Conservation (phyloP, 768 basidiomycete species). For the Amanita rubescens region DNA sequence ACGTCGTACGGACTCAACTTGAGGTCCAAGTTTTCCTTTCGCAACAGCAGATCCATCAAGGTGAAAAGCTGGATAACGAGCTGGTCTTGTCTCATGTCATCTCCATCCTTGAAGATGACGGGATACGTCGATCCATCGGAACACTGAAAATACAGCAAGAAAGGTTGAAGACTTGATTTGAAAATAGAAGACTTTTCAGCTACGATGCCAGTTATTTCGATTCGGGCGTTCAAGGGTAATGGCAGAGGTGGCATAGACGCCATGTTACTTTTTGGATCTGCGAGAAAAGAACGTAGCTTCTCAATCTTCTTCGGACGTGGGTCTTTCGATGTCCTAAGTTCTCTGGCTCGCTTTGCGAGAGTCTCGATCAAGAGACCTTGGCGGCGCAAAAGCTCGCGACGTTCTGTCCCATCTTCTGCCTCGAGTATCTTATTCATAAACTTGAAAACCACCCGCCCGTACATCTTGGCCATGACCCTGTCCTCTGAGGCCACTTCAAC, state of each 20-base stretch:
- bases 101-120: slow-evolving; percentile 97
- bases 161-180: slow-evolving; percentile 93
- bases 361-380: slow-evolving; percentile 88
- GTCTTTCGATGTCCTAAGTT: slow-evolving; percentile 86
- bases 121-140: slow-evolving; percentile 82
- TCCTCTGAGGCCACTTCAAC: slow-evolving; percentile 91
- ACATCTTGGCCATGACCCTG: slow-evolving; percentile 85
- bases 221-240: slow-evolving; percentile 83
- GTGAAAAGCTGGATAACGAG: slow-evolving; percentile 98
- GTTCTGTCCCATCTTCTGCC: slow-evolving; percentile 71
- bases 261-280: slow-evolving; percentile 83
- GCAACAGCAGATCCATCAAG: slow-evolving; percentile 88
- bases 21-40: slow-evolving; percentile 93
- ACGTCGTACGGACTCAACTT: slow-evolving; percentile 90
- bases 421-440: slow-evolving; percentile 87
- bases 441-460: slow-evolving; percentile 81
- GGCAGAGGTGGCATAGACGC: slow-evolving; percentile 73
- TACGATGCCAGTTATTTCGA: slow-evolving; percentile 80
- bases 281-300: slow-evolving; percentile 77
- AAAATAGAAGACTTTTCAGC: slow-evolving; percentile 93
- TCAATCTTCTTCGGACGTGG: slow-evolving; percentile 96
- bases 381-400: slow-evolving; percentile 82
- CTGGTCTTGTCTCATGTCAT: slow-evolving; percentile 98
- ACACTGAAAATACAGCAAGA: slow-evolving; percentile 86
- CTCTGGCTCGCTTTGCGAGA: slow-evolving; percentile 78